Percentiles rank a stretch among this genome's conserved stretches.
Conservation (phyloP, 441 rosid species). For the Sinapis alba region DNA sequence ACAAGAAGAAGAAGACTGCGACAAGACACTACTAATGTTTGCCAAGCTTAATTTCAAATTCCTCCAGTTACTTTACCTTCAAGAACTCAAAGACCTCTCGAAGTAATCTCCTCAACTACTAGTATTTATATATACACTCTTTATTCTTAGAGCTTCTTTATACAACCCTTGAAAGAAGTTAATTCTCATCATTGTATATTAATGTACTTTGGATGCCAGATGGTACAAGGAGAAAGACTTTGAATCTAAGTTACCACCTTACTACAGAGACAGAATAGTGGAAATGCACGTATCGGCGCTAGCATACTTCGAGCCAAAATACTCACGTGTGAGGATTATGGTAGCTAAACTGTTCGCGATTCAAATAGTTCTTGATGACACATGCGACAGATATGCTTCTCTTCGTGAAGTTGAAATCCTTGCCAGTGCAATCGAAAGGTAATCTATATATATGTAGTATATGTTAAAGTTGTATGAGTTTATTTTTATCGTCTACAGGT, state of each 20-base stretch:
- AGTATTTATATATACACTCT: not conserved
- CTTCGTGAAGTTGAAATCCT: constrained; percentile 34
- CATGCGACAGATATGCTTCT: constrained; percentile 46
- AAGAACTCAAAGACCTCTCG: not conserved
- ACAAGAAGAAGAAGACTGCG: constrained; percentile 1
- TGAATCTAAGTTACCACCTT: constrained; percentile 23
- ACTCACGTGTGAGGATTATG: constrained; percentile 26
- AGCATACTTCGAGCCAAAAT: constrained; percentile 36
- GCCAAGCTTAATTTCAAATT: constrained; percentile 7
- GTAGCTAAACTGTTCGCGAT: constrained; percentile 8
- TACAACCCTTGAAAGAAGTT: not conserved
- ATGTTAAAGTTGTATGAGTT: constrained; percentile 27
- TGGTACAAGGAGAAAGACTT: constrained; percentile 43
- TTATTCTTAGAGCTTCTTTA: not conserved
- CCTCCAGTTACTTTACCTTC: not conserved
- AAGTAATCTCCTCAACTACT: not conserved
- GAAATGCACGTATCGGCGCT: constrained; percentile 11
- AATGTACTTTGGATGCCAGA: constrained; percentile 18
- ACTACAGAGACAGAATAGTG: constrained; percentile 39
- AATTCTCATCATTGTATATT: not conserved
- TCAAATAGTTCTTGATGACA: constrained; percentile 43
- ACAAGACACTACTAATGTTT: not conserved
- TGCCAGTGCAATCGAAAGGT: constrained; percentile 34
- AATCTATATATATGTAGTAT: not conserved
- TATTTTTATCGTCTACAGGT: not conserved